phyloP scores from a whole-genome alignment of 1,284 basidiomycete species.

The Amylostereum areolatum region DNA sequence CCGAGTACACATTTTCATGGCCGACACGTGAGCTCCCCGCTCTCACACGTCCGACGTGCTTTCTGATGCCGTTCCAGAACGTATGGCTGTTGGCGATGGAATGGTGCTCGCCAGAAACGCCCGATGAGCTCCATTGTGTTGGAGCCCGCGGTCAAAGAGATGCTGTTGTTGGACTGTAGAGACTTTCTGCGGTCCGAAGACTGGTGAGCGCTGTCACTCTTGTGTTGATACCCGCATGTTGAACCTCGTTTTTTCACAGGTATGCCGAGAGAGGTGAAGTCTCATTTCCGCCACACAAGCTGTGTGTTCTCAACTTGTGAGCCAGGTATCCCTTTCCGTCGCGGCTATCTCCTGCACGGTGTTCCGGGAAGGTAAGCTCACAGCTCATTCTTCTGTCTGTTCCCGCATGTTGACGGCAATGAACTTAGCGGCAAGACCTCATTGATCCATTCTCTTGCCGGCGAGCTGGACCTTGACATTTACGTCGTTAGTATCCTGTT shows the following conservation, averaged over 20 bases:
- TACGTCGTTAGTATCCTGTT: constrained; percentile 61
- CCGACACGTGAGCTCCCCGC: constrained; percentile 62
- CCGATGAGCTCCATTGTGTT: constrained; percentile 84
- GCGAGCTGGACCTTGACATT: constrained; percentile 82
- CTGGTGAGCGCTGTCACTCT: constrained; percentile 45
- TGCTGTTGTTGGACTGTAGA: constrained; percentile 78
- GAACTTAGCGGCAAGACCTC: constrained; percentile 70
- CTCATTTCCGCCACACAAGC: constrained; percentile 17
- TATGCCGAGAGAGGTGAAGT: constrained; percentile 75
- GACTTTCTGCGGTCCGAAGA: constrained; percentile 80
- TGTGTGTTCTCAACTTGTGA: constrained; percentile 14
- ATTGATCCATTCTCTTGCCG: constrained; percentile 79
- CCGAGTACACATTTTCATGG: constrained; percentile 81
- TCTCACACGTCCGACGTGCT: constrained; percentile 7
- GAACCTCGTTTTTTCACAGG: constrained; percentile 31
- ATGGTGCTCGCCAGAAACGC: constrained; percentile 77
- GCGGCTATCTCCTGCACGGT: constrained; percentile 80
- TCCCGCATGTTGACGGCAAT: constrained; percentile 11
- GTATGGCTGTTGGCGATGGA: constrained; percentile 78
- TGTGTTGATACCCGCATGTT: no score
- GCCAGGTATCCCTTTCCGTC: constrained; percentile 77
- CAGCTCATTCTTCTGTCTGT: constrained; percentile 10
- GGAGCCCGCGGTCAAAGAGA: constrained; percentile 80
- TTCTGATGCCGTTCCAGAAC: constrained; percentile 32
- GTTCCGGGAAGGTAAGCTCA: constrained; percentile 68